Evolutionary conservation across 495 filamentous ascomycete species (phyloP), one percentile per base, ranked within the genome.

Genomic region (Neurospora intermedia): DNA sequence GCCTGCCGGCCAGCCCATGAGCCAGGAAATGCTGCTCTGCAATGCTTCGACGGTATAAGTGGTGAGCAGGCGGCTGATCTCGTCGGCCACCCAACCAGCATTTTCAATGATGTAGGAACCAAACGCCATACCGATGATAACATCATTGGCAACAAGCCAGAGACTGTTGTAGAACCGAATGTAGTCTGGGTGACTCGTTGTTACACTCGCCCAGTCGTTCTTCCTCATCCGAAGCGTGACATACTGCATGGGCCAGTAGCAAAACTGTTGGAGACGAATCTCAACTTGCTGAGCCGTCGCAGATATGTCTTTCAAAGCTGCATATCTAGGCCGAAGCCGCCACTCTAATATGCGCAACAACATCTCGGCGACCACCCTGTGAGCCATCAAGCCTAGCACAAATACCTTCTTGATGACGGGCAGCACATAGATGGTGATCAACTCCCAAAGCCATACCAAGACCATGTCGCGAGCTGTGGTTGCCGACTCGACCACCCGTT

Each of bases 91-190:
- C 88, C 90, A 93, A 69, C 88, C 87, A 1, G 93, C 89, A 77
- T 98, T 98, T 78, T 98, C 96, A 71, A 98, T 96, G 76, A 99
- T 97, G 80, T 97, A 98, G 0, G 94, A 96, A 0, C 96, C 96
- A 18, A 98, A 82, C 7, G 96, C 96, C 77, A 98, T 97, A 16
- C 96, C 96, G 45, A 99, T 99, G 73, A 99, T 99, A 42, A 98
- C 91, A 83, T 99, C 96, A 81, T 99, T 99, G 27, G 94, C 94
- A 20, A 99, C 96, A 31, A 99, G 92, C 96, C 96, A 99, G 23
- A 99, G 84, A 76, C 94, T 97, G 83, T 98, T 98, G 81, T 97
- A 99, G 81, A 99, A 99, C 45, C 96, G 93, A 76, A 99, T 99
- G 78, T 99, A 99, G 80, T 98, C 95, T 6, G 96, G 93, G 81